Conservation (phyloP, 441 rosid species). For the Adansonia madagascariensis region DNA sequence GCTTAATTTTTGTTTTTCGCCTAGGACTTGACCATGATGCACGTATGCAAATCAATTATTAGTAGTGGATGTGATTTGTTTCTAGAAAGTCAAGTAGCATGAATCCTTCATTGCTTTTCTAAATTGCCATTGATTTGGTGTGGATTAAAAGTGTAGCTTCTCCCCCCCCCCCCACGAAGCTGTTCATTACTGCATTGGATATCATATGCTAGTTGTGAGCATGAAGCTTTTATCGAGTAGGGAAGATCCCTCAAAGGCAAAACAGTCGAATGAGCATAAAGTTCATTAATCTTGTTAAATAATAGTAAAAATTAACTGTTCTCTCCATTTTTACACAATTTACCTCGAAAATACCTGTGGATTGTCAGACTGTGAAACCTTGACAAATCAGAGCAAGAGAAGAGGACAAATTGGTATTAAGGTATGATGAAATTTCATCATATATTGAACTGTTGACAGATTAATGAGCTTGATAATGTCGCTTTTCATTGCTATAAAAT, state of each 20-base stretch:
- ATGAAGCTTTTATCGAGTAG: neutral
- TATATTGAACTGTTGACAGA: neutral
- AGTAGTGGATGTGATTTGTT: neutral
- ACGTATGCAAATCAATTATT: neutral
- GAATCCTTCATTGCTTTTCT: neutral
- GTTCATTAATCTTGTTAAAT: neutral
- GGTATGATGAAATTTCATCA: neutral
- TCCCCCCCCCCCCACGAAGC: neutral
- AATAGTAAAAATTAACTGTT: neutral
- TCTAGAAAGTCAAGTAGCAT: neutral
- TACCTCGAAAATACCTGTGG: neutral
- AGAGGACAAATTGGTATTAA: neutral
- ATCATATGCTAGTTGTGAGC: neutral
- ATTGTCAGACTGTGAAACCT: neutral
- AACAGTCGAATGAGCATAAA: neutral
- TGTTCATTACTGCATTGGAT: neutral
- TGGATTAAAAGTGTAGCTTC: neutral
- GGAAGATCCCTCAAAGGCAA: neutral
- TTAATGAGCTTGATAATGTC: slow-evolving; percentile 14
- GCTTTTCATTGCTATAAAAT: slow-evolving; percentile 2
- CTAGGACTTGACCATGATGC: neutral
- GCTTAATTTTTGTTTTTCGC: neutral
- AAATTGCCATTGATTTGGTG: neutral
- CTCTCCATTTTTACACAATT: neutral
- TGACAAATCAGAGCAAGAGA: neutral